Base-by-base conservation (phyloP, 805 yeast genomes). In the Metschnikowia orientalis region DNA sequence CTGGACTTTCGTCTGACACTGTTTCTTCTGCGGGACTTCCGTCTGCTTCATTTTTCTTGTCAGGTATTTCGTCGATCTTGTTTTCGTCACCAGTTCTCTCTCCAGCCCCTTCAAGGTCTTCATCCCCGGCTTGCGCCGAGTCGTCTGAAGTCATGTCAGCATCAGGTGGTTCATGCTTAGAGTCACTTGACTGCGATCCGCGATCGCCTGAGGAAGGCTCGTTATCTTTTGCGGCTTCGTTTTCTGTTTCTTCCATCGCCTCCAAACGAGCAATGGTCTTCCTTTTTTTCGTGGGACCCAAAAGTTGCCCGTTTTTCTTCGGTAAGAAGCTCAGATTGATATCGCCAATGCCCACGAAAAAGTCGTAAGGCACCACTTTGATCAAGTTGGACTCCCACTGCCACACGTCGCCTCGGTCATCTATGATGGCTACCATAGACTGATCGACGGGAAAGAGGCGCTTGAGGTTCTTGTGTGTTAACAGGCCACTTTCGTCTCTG, bases 401-500 rank as follows among this genome's bases (percentile, higher is more conserved):
- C 98, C 98, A 92, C 13, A 92, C 98, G 57, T 92, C 98, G 3
- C 97, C 98, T 54, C 98, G 74, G 57, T 92, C 98, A 57, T 92
- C 98, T 39, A 92, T 92, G 28, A 92, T 81, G 2, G 85, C 92
- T 19, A 92, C 98, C 95, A 92, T 83, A 11, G 95, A 81, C 15
- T 95, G 95, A 45, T 90, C 95, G 2, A 90, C 95, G 0, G 98
- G 98, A 50, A 92, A 92, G 35, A 92, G 67, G 41, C 97, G 68
- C 50, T 83, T 81, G 40, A 92, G 65, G 22, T 90, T 85, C 53
- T 92, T 92, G 45, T 85, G 95, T 2, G 95, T 81, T 41, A 90
- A 60, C 5, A 88, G 83, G 0, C 97, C 97, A 57, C 95, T 85
- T 52, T 92, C 97, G 56, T 92, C 97, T 52, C 98, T 68, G 29